A percentile compares a stretch with the other conserved stretches of the same genome.
Conservation (phyloP, 257 asterid species). For the Asclepias syriaca region DNA sequence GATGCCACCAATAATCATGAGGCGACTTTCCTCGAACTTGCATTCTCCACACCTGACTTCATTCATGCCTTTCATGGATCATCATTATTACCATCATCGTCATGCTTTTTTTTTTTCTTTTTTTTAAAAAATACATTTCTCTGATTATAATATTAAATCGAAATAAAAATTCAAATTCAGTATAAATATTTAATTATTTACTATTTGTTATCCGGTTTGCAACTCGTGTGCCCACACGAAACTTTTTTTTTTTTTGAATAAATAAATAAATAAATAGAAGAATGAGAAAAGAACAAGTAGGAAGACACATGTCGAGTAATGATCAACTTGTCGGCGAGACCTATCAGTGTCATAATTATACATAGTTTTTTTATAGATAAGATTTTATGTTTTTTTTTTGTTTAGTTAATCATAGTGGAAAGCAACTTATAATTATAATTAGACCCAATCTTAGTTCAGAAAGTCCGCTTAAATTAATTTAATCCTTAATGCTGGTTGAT, state of each 20-base stretch:
- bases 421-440: not conserved
- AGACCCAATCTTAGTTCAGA: not conserved
- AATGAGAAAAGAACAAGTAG: conserved; percentile 10
- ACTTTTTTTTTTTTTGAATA: not conserved
- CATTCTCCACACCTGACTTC: not conserved
- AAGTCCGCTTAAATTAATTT: not conserved
- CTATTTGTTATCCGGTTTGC: not conserved
- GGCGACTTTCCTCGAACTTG: conserved; percentile 28
- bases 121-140: too few species aligned
- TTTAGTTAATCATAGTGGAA: conserved; percentile 9
- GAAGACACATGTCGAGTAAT: conserved; percentile 10
- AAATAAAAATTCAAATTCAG: too few species aligned
- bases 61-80: not conserved
- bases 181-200: too few species aligned
- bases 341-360: not conserved
- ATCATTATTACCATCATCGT: too few species aligned
- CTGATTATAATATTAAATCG: too few species aligned
- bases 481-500: not conserved
- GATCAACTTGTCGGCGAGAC: conserved; percentile 23
- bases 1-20: conserved; percentile 9
- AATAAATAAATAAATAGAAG: not conserved
- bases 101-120: too few species aligned
- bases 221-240: conserved; percentile 11
- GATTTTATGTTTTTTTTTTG: not conserved
- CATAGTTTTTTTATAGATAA: not conserved